A percentile compares a stretch with the other conserved stretches of the same genome.
Evolutionary conservation across 1,284 basidiomycete genomes (phyloP).

Genomic region (Trametes hirsuta): DNA sequence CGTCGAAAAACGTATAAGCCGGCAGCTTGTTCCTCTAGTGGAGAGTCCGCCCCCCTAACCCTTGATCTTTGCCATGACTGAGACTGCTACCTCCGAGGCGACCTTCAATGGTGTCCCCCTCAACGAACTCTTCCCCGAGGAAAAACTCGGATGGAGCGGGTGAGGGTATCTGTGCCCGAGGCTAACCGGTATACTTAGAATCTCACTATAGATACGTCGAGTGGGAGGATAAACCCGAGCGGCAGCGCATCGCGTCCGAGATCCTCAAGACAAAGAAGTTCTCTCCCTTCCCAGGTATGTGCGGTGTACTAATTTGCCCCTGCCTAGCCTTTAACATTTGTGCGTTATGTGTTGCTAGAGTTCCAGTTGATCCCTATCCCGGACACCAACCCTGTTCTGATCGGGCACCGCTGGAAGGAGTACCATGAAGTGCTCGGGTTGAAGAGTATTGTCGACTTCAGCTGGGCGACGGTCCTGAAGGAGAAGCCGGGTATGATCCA

Average conservation of each 20-base stretch:
- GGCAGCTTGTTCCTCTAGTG: too few relatives aligned
- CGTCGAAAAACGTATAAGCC: neutral
- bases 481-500: constrained; percentile 60
- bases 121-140: constrained; percentile 38
- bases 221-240: constrained; percentile 51
- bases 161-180: constrained; percentile 13
- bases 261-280: constrained; percentile 47
- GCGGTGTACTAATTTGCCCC: neutral
- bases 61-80: neutral
- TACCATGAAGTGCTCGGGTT: constrained; percentile 56
- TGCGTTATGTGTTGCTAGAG: constrained; percentile 32
- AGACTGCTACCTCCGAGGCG: neutral
- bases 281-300: constrained; percentile 45
- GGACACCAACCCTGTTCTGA: constrained; percentile 53
- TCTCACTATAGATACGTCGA: constrained; percentile 44
- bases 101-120: constrained; percentile 21
- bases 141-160: constrained; percentile 41
- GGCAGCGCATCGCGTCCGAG: constrained; percentile 44
- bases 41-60: too few relatives aligned
- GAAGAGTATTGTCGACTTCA: constrained; percentile 49
- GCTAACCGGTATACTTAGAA: neutral
- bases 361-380: constrained; percentile 56
- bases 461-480: constrained; percentile 55
- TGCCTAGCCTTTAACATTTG: neutral
- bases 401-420: constrained; percentile 57